Percentiles rank a stretch among this genome's conserved stretches.
These are phyloP conservation scores for Aspergillus texensis DNA, from an alignment of 2,329 filamentous ascomycete species.

Conservation along the genomic window DNA sequence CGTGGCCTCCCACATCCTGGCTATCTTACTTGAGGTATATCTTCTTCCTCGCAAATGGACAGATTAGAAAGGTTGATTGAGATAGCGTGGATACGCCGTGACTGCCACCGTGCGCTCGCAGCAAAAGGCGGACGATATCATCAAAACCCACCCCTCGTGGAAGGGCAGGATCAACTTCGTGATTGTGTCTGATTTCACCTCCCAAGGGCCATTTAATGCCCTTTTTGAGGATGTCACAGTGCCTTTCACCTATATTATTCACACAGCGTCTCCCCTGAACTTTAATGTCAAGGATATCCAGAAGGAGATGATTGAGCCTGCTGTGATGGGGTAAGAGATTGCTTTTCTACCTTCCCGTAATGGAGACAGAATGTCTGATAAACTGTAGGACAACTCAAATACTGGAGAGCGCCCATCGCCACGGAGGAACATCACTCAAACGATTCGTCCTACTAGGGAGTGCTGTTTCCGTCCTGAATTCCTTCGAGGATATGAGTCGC, in stretches of 20 bases:
- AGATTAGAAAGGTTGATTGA: too few relatives aligned
- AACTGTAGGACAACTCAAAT: constrained; percentile 18
- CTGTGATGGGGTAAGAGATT: constrained; percentile 43
- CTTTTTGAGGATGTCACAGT: constrained; percentile 12
- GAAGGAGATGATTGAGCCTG: constrained; percentile 60
- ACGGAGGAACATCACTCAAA: constrained; percentile 13
- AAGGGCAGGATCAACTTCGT: constrained; percentile 46
- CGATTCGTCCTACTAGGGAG: constrained; percentile 42
- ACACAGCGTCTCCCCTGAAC: constrained; percentile 65
- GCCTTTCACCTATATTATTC: constrained; percentile 57
- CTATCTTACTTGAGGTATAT: constrained; percentile 51
- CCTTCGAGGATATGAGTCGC: constrained; percentile 21
- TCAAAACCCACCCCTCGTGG: constrained; percentile 51
- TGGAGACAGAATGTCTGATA: neutral
- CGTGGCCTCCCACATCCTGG: constrained; percentile 20
- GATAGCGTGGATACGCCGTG: constrained; percentile 7
- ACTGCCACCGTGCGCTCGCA: constrained; percentile 18
- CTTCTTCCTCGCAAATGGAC: too few relatives aligned
- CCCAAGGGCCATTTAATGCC: constrained; percentile 37
- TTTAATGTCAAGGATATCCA: constrained; percentile 42
- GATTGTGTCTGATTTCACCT: constrained; percentile 40
- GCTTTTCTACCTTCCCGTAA: too few relatives aligned
- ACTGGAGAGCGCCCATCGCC: constrained; percentile 12
- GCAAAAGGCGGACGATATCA: constrained; percentile 44
- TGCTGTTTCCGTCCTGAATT: constrained; percentile 32